Conservation (phyloP, 2,329 filamentous ascomycete genomes). For the Elsinoe arachidis region DNA sequence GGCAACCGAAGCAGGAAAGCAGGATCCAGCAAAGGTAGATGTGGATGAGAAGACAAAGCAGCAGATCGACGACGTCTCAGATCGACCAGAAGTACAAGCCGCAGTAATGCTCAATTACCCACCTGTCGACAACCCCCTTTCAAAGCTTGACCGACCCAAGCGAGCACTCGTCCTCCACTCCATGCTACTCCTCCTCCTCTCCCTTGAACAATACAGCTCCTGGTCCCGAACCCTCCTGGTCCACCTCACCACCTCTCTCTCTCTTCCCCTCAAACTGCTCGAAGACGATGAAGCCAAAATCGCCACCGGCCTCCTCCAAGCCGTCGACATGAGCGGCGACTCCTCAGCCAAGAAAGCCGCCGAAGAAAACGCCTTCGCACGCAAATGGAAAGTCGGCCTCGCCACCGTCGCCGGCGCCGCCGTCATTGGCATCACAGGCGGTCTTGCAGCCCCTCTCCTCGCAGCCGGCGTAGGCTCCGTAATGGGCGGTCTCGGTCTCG, state of each 20-base stretch:
- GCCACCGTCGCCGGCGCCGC: constrained; percentile 83
- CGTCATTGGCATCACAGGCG: constrained; percentile 73
- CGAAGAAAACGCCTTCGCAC: constrained; percentile 55
- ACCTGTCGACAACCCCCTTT: constrained; percentile 30
- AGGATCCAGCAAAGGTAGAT: constrained; percentile 13
- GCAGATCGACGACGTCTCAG: constrained; percentile 15
- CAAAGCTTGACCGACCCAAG: constrained; percentile 28
- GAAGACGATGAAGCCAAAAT: constrained; percentile 53
- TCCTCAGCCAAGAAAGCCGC: constrained; percentile 64
- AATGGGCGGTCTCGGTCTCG: constrained; percentile 68
- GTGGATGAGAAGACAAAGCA: constrained; percentile 20
- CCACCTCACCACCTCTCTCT: constrained; percentile 27
- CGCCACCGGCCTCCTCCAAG: constrained; percentile 63
- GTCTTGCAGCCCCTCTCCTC: constrained; percentile 67
- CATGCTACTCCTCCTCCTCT: constrained; percentile 30
- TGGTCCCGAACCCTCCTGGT: constrained; percentile 30
- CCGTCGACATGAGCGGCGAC: constrained; percentile 71
- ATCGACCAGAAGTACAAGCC: constrained; percentile 19
- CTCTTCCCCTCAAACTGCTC: constrained; percentile 26
- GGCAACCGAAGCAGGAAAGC: constrained; percentile 14
- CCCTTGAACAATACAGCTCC: constrained; percentile 31
- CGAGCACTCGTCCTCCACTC: constrained; percentile 30
- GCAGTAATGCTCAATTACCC: constrained; percentile 28
- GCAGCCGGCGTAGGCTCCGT: constrained; percentile 71
- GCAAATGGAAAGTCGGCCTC: constrained; percentile 74